Percentiles rank a stretch among this genome's conserved stretches.
Evolutionary conservation across 2,329 filamentous ascomycete species (phyloP).

Genomic region (Ceratocystis harringtonii): DNA sequence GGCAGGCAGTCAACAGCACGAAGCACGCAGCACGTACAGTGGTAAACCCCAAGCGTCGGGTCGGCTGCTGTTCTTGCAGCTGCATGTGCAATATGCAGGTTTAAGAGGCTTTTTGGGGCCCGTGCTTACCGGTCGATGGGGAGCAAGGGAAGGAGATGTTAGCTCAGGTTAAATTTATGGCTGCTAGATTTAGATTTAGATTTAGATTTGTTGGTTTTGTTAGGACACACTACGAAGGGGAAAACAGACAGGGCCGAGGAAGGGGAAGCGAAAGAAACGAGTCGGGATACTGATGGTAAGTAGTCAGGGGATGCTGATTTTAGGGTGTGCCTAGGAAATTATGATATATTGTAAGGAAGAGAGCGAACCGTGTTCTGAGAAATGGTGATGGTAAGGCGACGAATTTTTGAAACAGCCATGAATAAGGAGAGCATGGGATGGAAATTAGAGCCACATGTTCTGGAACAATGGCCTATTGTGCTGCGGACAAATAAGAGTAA

Average conservation of each 20-base stretch:
- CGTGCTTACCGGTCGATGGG: neutral
- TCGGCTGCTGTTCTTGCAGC: constrained; percentile 2
- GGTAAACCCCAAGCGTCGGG: constrained; percentile 1
- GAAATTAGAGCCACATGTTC: constrained; percentile 5
- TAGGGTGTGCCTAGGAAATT: neutral
- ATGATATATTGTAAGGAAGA: neutral
- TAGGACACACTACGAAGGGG: neutral
- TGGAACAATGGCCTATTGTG: constrained; percentile 7
- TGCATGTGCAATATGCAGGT: neutral
- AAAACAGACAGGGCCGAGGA: neutral
- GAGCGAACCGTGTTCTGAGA: constrained; percentile 6
- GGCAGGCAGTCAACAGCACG: neutral
- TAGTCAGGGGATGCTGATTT: neutral
- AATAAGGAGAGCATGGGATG: constrained; percentile 4
- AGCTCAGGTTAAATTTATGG: neutral
- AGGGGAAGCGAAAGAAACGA: neutral
- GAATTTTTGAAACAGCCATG: constrained; percentile 4
- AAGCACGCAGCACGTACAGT: neutral
- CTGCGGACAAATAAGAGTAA: neutral
- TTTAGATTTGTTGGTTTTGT: neutral
- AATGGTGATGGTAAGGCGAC: constrained; percentile 6
- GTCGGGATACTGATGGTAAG: neutral
- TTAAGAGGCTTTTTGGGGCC: constrained; percentile 1
- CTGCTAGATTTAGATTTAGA: neutral
- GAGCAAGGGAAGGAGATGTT: neutral